Percentiles rank a stretch among this genome's conserved stretches.
Evolutionary conservation across 768 basidiomycete species (phyloP).

Genomic region (Albatrellus ellisii): DNA sequence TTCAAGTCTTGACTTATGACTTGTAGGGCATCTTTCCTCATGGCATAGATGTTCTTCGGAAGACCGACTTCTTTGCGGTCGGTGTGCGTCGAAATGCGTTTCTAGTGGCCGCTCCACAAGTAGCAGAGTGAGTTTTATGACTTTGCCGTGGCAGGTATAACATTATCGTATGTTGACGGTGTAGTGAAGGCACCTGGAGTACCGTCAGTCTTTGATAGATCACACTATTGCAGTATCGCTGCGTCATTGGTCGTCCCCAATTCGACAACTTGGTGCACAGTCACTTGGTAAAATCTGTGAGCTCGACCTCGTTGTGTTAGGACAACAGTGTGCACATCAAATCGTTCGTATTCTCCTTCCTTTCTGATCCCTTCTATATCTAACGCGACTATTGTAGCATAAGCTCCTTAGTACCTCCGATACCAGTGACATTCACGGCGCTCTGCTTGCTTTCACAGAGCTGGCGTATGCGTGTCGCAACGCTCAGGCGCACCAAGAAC

Average conservation of each 20-base stretch:
- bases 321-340: slow-evolving; percentile 32
- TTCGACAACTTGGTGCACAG: slow-evolving; percentile 68
- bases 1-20: slow-evolving; percentile 8
- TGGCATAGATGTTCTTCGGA: slow-evolving; percentile 85
- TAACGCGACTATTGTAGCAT: slow-evolving; percentile 25
- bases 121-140: slow-evolving; percentile 59
- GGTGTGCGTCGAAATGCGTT: slow-evolving; percentile 79
- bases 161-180: slow-evolving; percentile 3
- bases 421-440: slow-evolving; percentile 65
- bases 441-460: slow-evolving; percentile 59
- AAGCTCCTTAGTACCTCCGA: slow-evolving; percentile 52
- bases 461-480: slow-evolving; percentile 48
- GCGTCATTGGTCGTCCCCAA: slow-evolving; percentile 79
- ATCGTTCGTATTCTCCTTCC: slow-evolving; percentile 30
- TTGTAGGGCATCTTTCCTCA: slow-evolving; percentile 77
- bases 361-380: slow-evolving; percentile 11
- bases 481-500: neutral
- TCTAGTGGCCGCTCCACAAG: slow-evolving; percentile 70
- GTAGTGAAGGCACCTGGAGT: slow-evolving; percentile 58
- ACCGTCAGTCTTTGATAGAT: slow-evolving; percentile 52
- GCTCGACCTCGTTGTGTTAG: slow-evolving; percentile 40
- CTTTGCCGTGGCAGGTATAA: slow-evolving; percentile 4
- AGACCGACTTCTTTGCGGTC: slow-evolving; percentile 93
- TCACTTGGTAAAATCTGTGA: slow-evolving; percentile 60
- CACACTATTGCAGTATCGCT: slow-evolving; percentile 65